Evolutionary conservation across 192 early-diverging fungal genomes (phyloP), one percentile per base, ranked within the genome.

Genomic region (Coemansia sp.): DNA sequence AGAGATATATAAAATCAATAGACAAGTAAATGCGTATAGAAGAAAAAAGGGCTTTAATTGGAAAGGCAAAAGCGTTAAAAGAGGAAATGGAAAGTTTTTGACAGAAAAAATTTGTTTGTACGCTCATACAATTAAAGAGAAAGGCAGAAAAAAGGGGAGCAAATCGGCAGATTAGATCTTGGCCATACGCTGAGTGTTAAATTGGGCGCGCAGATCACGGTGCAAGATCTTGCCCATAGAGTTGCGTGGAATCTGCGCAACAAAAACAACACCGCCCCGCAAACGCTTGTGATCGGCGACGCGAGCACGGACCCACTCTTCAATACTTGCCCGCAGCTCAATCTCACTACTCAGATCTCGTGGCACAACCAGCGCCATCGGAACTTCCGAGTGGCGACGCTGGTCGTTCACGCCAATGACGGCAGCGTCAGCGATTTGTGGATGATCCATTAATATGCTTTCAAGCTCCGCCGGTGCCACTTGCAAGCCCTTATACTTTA

Each of bases 391-490:
- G 11, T 69, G 72, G 43, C 86, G 85, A 37, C 63, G 61, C 22
- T 55, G 60, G 41, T 87, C 86, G 8, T 86, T 75, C 0, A 87
- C 67, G 35, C 87, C 88, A 72, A 92, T 82, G 22, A 92, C 88
- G 1, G 86, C 87, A 2, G 83, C 84, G 60, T 92, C 90, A 7
- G 76, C 68, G 37, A 97, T 77, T 11, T 41, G 29, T 1, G 86
- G 86, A 57, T 95, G 89, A 6, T 83, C 68, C 10, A 92, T 55
- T 62, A 94, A 63, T 49, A 89, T 39, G 10, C 84, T 85, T 63
- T 95, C 95, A 4, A 97, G 70, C 70, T 97, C 93, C 5, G 93
- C 90, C 1, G 94, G 93, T 0, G 93, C 82, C 5, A 97, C 89
- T 74, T 85, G 83, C 63, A 84, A 69, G 0, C 87, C 85, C 67